Base-by-base conservation (phyloP, 2,329 filamentous ascomycete genomes). In the Rosellinia necatrix region DNA sequence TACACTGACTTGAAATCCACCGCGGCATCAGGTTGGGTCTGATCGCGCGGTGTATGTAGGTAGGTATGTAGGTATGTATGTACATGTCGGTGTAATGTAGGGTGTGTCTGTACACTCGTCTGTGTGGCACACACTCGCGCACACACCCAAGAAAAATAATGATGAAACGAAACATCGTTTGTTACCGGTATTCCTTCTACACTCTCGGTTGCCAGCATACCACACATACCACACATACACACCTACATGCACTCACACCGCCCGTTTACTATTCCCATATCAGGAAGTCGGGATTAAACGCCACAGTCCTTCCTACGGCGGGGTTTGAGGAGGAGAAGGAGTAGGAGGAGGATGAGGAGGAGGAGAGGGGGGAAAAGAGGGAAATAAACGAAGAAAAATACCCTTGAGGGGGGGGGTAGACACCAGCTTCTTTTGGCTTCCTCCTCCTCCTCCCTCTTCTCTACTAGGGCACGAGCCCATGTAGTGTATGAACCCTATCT, bases 201-300 rank as follows among this genome's bases (percentile, higher is more conserved):
- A 43, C 37, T 37, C 49, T 50, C 48, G 49, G 37, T 48, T 37
- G 54, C 49, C 40, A 48, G 42, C 53, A 30, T 25, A 34, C 42
- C 25, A 30, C 27, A 30, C 27, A 12, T 12, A 30, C 12, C 27
- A 6, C 27, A 12, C 27, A 30, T 30, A 6, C 30, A 35, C n/a
- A n/a, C n/a, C 15, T 25, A 41, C 38, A 25, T 58, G 54, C 58
- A 60, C 41, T 50, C 50, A 60, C 53, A 56, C 58, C 58, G 54
- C 53, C 58, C 58, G 58, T 54, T 54, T 49, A 17, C 34, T 32
- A 43, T 19, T 49, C 42, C 53, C 49, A 17, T 27, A 53, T 53
- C 38, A 35, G 49, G 53, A 21, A 60, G 38, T 37, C 41, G 17
- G 47, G 49, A 29, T 49, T 40, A 44, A 48, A 48, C 51, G 52